A percentile compares a stretch with the other conserved stretches of the same genome.
Evolutionary conservation across 2,329 filamentous ascomycete species (phyloP).

Genomic region (Paraphaeosphaeria sporulosa): DNA sequence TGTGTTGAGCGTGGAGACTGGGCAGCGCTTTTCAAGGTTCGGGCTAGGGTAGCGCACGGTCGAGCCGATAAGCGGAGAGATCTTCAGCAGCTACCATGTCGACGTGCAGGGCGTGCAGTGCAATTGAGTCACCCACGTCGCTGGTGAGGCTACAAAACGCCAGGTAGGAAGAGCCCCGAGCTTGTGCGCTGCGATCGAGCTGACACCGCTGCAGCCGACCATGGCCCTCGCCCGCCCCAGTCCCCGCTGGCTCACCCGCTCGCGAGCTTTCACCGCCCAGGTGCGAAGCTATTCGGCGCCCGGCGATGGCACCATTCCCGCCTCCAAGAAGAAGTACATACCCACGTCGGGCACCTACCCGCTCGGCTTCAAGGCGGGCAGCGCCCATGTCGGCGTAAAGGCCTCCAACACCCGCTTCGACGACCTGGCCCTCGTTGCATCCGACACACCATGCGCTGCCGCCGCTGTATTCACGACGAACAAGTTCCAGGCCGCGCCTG

Average conservation of each 20-base stretch:
- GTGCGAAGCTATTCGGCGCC: slow-evolving; percentile 67
- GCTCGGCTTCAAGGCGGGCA: slow-evolving; percentile 85
- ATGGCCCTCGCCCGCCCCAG: slow-evolving; percentile 44
- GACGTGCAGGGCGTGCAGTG: slow-evolving; percentile 24
- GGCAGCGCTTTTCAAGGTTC: not conserved
- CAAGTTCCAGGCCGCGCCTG: slow-evolving; percentile 95
- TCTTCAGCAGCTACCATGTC: slow-evolving; percentile 4
- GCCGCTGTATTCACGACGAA: slow-evolving; percentile 98
- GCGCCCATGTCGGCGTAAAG: slow-evolving; percentile 92
- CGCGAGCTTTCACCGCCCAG: slow-evolving; percentile 44
- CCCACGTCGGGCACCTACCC: slow-evolving; percentile 87
- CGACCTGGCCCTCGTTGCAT: slow-evolving; percentile 87
- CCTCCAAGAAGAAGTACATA: slow-evolving; percentile 88
- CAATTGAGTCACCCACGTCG: slow-evolving; percentile 26
- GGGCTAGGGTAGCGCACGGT: slow-evolving; percentile 6
- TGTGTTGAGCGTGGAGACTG: slow-evolving; percentile 1
- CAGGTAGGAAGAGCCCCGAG: slow-evolving; percentile 17
- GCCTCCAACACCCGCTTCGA: slow-evolving; percentile 89
- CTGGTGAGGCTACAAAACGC: slow-evolving; percentile 5
- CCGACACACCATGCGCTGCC: slow-evolving; percentile 83
- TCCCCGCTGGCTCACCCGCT: slow-evolving; percentile 35
- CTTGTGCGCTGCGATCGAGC: slow-evolving; percentile 9
- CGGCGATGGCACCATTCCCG: slow-evolving; percentile 68
- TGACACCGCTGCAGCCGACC: slow-evolving; percentile 16
- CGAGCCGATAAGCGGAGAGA: slow-evolving; percentile 11